Evolutionary conservation across 345 rosid genomes (phyloP), one percentile per base, ranked within the genome.

Genomic region (Laguncularia racemosa): DNA sequence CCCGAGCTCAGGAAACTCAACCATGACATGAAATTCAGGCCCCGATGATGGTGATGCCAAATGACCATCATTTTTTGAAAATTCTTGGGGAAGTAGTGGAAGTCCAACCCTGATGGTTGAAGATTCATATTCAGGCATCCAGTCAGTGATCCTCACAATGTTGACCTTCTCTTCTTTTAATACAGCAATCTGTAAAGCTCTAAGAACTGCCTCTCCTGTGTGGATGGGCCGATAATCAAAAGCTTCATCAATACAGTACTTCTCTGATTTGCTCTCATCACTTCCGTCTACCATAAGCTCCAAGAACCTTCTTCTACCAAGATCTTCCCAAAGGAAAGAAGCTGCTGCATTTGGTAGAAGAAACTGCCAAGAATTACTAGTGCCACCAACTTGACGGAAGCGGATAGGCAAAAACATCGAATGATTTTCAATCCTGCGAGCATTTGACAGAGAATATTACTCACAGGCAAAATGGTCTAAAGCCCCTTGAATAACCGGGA

Each of bases 291-390:
- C 80, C 63, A 88, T 82, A 63, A 90, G 71, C 72, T 85, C 99
- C 68, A 90, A 58, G 18, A 82, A 63, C 68, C 74, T 82, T 19
- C 67, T 76, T 69, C 88, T 81, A 74, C 96, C 95, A 70, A 90
- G 81, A 80, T 90, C 87, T 74, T 95, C 99, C 99, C 99, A 90
- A 20, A 78, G 81, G 83, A 90, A 95, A 53, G 97, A 80, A 78
- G 84, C 84, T 60, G 99, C 92, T 17, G 96, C 66, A n/a, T 75
- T 79, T 46, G 99, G 99, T 56, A 78, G 85, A 71, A 93, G 88
- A 72, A 76, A 82, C 73, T 82, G 84, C 99, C 97, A 93, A 44
- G 95, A 82, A 72, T 90, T 83, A 60, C 74, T 69, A 58, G 67
- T 57, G 66, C 91, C 85, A 59, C 78, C 88, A 18, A 74, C 99